phyloP scores from a whole-genome alignment of 2,329 filamentous ascomycete genomes.

The Penicillium sp. region DNA sequence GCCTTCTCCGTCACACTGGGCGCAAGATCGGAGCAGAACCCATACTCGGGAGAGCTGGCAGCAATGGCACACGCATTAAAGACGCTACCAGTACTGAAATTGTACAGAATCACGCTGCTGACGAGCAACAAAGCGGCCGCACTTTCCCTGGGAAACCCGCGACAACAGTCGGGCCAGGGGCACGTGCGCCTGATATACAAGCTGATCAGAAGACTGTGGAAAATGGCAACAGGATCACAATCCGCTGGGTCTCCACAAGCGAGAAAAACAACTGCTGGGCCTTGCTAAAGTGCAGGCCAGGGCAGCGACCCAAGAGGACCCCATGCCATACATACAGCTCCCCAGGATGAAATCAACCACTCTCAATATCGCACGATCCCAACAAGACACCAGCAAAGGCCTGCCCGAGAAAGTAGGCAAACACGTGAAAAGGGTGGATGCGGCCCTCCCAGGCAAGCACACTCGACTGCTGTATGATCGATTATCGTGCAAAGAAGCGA shows the following conservation, averaged over 20 bases:
- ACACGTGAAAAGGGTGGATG: conserved; percentile 14
- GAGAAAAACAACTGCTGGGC: background rate
- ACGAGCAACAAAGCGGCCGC: too few relatives aligned
- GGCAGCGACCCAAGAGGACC: conserved; percentile 14
- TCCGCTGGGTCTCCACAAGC: background rate
- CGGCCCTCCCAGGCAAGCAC: conserved; percentile 19
- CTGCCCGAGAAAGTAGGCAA: conserved; percentile 20
- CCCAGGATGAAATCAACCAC: conserved; percentile 22
- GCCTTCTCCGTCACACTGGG: background rate
- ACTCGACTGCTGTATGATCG: conserved; percentile 20
- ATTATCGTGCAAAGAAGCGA: conserved; percentile 24
- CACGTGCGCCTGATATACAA: background rate
- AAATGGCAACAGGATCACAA: background rate
- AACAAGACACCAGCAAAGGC: conserved; percentile 12
- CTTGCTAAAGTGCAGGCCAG: conserved; percentile 20
- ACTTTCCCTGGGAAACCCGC: too few relatives aligned
- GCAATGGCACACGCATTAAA: too few relatives aligned
- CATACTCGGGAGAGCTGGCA: background rate
- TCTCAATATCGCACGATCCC: too few relatives aligned
- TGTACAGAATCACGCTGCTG: too few relatives aligned
- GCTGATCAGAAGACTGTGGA: background rate
- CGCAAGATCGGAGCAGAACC: background rate
- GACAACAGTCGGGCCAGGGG: too few relatives aligned
- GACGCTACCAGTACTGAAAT: too few relatives aligned
- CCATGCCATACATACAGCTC: conserved; percentile 9